Conservation (phyloP, 2,329 filamentous ascomycete genomes). For the Pyricularia sp. region DNA sequence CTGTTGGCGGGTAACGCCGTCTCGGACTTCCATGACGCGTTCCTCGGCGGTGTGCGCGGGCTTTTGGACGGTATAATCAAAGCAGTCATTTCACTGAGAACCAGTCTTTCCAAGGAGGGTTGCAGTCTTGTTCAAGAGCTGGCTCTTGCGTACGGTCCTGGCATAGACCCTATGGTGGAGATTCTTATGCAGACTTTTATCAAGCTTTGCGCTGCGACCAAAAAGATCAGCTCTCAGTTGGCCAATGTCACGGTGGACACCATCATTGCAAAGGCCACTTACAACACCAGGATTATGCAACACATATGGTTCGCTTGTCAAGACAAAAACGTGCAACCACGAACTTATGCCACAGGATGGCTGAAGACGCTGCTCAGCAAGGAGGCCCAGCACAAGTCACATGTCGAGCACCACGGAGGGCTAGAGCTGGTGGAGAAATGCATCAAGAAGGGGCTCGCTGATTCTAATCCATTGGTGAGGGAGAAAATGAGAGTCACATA, state of each 20-base stretch:
- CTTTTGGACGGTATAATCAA: slow-evolving; percentile 86
- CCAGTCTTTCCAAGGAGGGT: slow-evolving; percentile 81
- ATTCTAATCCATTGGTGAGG: slow-evolving; percentile 83
- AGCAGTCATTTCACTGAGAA: slow-evolving; percentile 71
- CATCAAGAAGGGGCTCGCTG: slow-evolving; percentile 78
- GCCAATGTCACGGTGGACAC: slow-evolving; percentile 74
- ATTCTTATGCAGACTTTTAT: slow-evolving; percentile 81
- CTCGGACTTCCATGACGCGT: slow-evolving; percentile 63
- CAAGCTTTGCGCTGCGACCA: slow-evolving; percentile 81
- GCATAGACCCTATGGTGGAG: slow-evolving; percentile 82
- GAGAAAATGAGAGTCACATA: slow-evolving; percentile 79
- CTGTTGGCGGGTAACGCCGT: slow-evolving; percentile 78
- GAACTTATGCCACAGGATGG: slow-evolving; percentile 73
- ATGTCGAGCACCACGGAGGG: slow-evolving; percentile 77
- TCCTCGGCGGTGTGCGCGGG: slow-evolving; percentile 60
- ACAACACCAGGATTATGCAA: slow-evolving; percentile 72
- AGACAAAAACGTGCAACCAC: slow-evolving; percentile 88
- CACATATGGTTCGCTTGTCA: slow-evolving; percentile 75
- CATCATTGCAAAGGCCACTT: slow-evolving; percentile 71
- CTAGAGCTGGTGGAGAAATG: slow-evolving; percentile 79
- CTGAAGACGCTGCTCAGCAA: slow-evolving; percentile 72
- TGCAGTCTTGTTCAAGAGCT: slow-evolving; percentile 80
- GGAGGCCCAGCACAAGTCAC: slow-evolving; percentile 67
- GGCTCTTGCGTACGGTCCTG: slow-evolving; percentile 64
- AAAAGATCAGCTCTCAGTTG: slow-evolving; percentile 83